Percentiles rank a stretch among this genome's conserved stretches.
These are phyloP conservation scores for Candida fluviatilis DNA, from an alignment of 805 yeast species.

Conservation along the genomic window DNA sequence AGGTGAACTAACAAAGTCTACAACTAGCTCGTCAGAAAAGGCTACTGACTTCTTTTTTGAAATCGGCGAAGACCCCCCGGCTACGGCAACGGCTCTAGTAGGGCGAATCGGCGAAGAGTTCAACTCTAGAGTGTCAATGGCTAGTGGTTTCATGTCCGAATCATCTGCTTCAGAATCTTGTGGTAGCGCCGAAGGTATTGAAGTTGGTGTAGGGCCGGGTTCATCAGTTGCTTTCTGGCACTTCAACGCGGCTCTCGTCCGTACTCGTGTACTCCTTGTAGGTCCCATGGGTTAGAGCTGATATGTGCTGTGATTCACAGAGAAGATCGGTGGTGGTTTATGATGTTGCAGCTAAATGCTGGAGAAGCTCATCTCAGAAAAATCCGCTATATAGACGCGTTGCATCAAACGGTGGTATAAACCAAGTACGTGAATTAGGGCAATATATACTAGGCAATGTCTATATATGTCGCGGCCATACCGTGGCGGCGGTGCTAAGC, in stretches of 20 bases:
- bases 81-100: slow-evolving; percentile 4
- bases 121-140: slow-evolving; percentile 1
- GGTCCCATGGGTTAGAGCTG: too few relatives aligned
- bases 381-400: too few relatives aligned
- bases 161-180: not conserved
- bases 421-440: too few relatives aligned
- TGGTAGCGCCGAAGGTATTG: slow-evolving; percentile 2
- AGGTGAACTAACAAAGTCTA: slow-evolving; percentile 29
- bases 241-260: slow-evolving; percentile 1
- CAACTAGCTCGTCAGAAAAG: slow-evolving; percentile 35
- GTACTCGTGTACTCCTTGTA: slow-evolving; percentile 14
- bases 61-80: slow-evolving; percentile 19
- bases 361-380: not conserved
- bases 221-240: not conserved
- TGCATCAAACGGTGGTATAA: too few relatives aligned
- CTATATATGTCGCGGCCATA: too few relatives aligned
- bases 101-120: slow-evolving; percentile 2
- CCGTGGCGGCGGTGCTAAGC: not conserved
- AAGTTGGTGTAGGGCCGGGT: slow-evolving; percentile 1
- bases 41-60: slow-evolving; percentile 30
- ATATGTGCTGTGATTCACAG: too few relatives aligned
- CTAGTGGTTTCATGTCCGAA: too few relatives aligned
- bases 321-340: too few relatives aligned
- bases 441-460: too few relatives aligned
- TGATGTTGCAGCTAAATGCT: too few relatives aligned